Conservation (phyloP, 1,284 basidiomycete genomes). For the Ganoderma leucocontextum region DNA sequence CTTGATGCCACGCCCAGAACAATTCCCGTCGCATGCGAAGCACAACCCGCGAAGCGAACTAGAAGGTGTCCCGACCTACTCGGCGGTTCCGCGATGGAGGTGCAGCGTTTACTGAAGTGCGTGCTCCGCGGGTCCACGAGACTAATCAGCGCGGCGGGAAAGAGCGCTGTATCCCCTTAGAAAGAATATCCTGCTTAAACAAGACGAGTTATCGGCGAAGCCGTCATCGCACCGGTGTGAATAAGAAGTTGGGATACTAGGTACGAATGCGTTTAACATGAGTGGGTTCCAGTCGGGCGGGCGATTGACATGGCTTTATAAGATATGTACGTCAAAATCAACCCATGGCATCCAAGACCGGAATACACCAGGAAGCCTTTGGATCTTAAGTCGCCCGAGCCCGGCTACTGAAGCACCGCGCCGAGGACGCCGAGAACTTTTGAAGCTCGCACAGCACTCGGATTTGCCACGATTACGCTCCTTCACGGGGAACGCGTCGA, state of each 20-base stretch:
- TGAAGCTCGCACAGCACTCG: slow-evolving; percentile 59
- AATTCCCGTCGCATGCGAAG: slow-evolving; percentile 54
- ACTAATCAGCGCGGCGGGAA: slow-evolving; percentile 57
- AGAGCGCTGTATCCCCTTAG: slow-evolving; percentile 48
- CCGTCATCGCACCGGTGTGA: neutral
- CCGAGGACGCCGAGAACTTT: slow-evolving; percentile 53
- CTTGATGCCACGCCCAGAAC: slow-evolving; percentile 61
- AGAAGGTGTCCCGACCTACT: slow-evolving; percentile 39
- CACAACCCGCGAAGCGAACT: slow-evolving; percentile 56
- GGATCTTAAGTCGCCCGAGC: slow-evolving; percentile 42
- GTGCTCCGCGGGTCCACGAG: slow-evolving; percentile 50
- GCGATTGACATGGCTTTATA: neutral
- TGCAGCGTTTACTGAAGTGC: slow-evolving; percentile 62
- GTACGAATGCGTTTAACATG: neutral
- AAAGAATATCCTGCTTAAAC: neutral
- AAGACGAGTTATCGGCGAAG: neutral
- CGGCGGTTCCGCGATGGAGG: slow-evolving; percentile 41
- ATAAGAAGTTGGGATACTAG: slow-evolving; percentile 5
- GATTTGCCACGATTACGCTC: slow-evolving; percentile 44
- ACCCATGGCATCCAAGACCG: slow-evolving; percentile 50
- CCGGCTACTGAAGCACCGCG: slow-evolving; percentile 47
- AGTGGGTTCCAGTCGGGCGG: neutral
- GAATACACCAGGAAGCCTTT: slow-evolving; percentile 52
- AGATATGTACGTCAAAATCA: slow-evolving; percentile 52
- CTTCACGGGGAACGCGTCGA: neutral